Percentiles rank a stretch among this genome's conserved stretches.
Conservation (phyloP, 1,284 basidiomycete genomes). For the Austroboletus novae-zelandiae region DNA sequence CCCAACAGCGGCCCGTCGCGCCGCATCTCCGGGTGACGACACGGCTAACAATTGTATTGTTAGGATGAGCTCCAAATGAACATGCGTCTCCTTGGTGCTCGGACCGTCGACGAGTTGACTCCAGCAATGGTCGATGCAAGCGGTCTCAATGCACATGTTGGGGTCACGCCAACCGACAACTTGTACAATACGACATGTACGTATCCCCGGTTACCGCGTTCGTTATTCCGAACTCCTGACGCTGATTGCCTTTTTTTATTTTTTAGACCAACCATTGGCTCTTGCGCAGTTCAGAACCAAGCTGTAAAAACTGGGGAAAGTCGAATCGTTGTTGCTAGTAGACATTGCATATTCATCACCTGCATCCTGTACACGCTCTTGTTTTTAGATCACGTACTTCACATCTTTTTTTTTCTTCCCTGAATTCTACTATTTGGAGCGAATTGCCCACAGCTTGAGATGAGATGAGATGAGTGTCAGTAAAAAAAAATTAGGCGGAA, state of each 20-base stretch:
- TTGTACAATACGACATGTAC: slow-evolving; percentile 54
- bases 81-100: slow-evolving; percentile 63
- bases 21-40: slow-evolving; percentile 8
- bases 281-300: slow-evolving; percentile 30
- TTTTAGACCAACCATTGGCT: slow-evolving; percentile 31
- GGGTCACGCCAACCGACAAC: slow-evolving; percentile 43
- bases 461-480: no score
- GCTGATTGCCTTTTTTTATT: background rate
- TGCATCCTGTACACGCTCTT: background rate
- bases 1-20: background rate
- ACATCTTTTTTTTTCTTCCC: background rate
- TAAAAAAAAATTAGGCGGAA: background rate
- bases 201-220: slow-evolving; percentile 17
- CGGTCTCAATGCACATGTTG: slow-evolving; percentile 39
- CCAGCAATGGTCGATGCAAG: slow-evolving; percentile 55
- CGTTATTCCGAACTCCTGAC: background rate
- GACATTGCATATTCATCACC: background rate
- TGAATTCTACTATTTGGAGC: background rate
- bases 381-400: background rate
- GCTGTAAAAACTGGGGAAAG: slow-evolving; percentile 8
- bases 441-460: background rate
- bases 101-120: slow-evolving; percentile 50
- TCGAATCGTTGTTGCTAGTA: background rate
- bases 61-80: slow-evolving; percentile 61
- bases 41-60: background rate